Evolutionary conservation across 257 asterid species (phyloP), one percentile per base, ranked within the genome.

Genomic region (Echites panduratus): DNA sequence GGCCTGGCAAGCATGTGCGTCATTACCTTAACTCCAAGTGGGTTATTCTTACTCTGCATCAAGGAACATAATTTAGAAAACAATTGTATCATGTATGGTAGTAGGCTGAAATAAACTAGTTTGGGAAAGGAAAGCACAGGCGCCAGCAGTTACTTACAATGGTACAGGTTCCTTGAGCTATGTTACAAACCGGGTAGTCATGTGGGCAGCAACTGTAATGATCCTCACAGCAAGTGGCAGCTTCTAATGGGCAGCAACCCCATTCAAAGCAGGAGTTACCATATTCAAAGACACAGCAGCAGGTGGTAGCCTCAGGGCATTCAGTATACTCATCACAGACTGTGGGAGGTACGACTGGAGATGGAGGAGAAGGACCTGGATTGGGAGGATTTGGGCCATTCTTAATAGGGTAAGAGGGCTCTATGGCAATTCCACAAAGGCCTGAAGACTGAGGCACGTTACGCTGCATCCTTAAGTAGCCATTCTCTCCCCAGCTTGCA

Each of bases 191-290:
- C 0, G 98, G 98, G 57, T 87, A 90, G 5, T 87, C 91, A 5
- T 90, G 89, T 0, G 97, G 97, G 77, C 98, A 92, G 84, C 98
- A 92, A 73, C 96, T 89, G 79, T 75, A 75, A 54, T 86, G 87
- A 59, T 90, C 98, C 1, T 87, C 90, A 75, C 98, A 92, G 82
- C 97, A 92, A 0, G 91, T 77, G 52, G 97, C 97, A 0, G 87
- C 84, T 66, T 87, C 88, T 4, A 89, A 85, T 0, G 97, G 97
- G 80, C 97, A 91, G 81, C 97, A 91, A 0, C 97, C 97, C 97
- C 97, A 91, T 7, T 80, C 82, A 35, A 79, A 79, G 84, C 97
- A 91, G 67, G 40, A 50, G 1, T 79, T 76, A 2, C 26, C 10
- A 76, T 61, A 83, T 56, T 85, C 84, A 2, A 62, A 86, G 44